phyloP scores from a whole-genome alignment of 805 yeast genomes.

The Candida golubevii region DNA sequence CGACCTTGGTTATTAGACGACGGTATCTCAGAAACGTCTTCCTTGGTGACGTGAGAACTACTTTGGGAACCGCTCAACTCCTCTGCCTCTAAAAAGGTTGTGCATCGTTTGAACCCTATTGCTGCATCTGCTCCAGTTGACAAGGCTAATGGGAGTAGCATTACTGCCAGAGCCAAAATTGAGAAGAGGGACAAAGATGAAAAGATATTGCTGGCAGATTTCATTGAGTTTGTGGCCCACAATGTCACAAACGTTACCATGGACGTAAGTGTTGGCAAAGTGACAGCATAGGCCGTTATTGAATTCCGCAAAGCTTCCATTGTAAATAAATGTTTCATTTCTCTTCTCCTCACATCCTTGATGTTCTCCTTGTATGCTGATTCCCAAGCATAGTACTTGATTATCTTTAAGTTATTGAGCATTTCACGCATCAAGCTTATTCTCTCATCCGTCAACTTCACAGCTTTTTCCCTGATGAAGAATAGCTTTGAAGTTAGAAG shows the following conservation, averaged over 20 bases:
- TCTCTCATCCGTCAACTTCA: slow-evolving; percentile 38
- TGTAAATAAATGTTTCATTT: slow-evolving; percentile 39
- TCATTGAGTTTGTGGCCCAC: slow-evolving; percentile 42
- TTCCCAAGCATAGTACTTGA: slow-evolving; percentile 47
- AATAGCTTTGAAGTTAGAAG: slow-evolving; percentile 32
- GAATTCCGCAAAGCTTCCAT: slow-evolving; percentile 40
- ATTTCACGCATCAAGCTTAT: slow-evolving; percentile 41
- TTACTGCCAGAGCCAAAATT: slow-evolving; percentile 41
- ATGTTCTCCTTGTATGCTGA: slow-evolving; percentile 36
- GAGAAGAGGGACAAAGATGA: slow-evolving; percentile 40
- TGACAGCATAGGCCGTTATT: slow-evolving; percentile 42
- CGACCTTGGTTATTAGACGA: neutral
- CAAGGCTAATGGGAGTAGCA: slow-evolving; percentile 42
- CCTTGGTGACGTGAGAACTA: neutral
- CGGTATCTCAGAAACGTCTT: neutral
- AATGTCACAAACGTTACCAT: slow-evolving; percentile 43
- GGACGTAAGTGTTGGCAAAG: slow-evolving; percentile 40
- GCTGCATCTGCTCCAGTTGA: slow-evolving; percentile 44
- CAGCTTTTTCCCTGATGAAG: slow-evolving; percentile 32
- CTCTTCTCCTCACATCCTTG: slow-evolving; percentile 32
- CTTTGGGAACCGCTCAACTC: slow-evolving; percentile 9
- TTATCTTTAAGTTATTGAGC: slow-evolving; percentile 37
- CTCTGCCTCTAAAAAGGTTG: slow-evolving; percentile 19
- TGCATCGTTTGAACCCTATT: slow-evolving; percentile 32
- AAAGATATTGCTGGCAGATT: slow-evolving; percentile 37